A percentile compares a stretch with the other conserved stretches of the same genome.
Evolutionary conservation across 73 alveolate genomes (phyloP).

Genomic region (Chromera velia): DNA sequence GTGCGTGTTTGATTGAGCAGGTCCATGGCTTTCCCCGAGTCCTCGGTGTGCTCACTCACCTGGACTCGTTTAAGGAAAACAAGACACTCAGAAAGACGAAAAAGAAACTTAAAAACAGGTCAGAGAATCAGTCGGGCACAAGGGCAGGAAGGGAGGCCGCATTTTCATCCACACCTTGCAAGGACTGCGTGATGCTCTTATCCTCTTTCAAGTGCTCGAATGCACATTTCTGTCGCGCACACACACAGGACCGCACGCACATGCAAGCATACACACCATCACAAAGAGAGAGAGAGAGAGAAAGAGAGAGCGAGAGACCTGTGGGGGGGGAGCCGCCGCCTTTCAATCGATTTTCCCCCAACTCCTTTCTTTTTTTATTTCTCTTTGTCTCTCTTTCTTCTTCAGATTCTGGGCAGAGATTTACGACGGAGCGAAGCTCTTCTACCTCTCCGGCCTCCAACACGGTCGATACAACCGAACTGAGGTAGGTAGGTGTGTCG

Average conservation of each 20-base stretch:
- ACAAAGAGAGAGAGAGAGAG: not conserved
- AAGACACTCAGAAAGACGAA: constrained; percentile 91
- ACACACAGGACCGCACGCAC: not conserved
- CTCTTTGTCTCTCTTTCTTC: not conserved
- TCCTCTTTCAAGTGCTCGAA: too few relatives aligned
- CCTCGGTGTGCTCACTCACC: constrained; percentile 82
- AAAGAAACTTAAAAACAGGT: constrained; percentile 81
- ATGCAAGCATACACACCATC: too few relatives aligned
- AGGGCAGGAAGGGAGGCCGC: too few relatives aligned
- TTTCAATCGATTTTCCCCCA: too few relatives aligned
- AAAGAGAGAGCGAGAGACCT: not conserved
- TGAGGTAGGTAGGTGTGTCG: constrained; percentile 23
- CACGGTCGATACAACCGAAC: constrained; percentile 52
- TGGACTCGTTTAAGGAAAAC: constrained; percentile 93
- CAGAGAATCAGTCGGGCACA: too few relatives aligned
- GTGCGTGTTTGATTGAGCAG: too few relatives aligned
- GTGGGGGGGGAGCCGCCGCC: too few relatives aligned
- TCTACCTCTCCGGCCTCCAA: constrained; percentile 87
- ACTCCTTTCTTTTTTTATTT: too few relatives aligned
- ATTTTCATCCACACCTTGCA: too few relatives aligned
- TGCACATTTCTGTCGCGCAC: not conserved
- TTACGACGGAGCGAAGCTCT: constrained; percentile 94
- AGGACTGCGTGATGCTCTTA: too few relatives aligned
- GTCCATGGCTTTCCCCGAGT: not conserved
- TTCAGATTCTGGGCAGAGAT: constrained; percentile 92